These are phyloP conservation scores for Syzygium aromaticum DNA, from an alignment of 345 rosid species.

Conservation along the genomic window DNA sequence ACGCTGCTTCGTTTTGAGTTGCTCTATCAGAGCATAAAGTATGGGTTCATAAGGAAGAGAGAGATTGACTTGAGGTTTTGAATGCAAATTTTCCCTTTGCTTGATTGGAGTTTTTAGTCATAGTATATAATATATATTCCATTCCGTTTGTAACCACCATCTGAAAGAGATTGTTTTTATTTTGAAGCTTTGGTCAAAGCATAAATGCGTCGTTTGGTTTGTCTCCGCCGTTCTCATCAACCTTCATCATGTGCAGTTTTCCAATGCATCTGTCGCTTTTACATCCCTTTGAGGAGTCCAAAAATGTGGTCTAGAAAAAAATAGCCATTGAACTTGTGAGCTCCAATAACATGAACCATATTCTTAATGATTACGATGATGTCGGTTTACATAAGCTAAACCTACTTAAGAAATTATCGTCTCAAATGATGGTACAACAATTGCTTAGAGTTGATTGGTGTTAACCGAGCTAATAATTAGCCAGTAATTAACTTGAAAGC, in stretches of 20 bases:
- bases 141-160: not conserved
- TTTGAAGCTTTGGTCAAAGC: not conserved
- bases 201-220: not conserved
- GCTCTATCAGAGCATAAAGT: not conserved
- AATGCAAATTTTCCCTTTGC: not conserved
- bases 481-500: no score
- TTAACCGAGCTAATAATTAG: not conserved
- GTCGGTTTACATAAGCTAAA: not conserved
- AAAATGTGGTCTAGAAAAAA: not conserved
- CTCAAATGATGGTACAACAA: not conserved
- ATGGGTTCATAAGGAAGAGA: not conserved
- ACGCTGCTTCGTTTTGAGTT: not conserved
- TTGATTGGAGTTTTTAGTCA: not conserved
- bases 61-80: not conserved
- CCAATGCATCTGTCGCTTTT: not conserved
- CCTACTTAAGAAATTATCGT: not conserved
- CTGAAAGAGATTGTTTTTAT: not conserved
- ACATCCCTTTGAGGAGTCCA: not conserved
- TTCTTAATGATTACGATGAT: not conserved
- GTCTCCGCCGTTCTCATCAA: not conserved
- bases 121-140: not conserved
- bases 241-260: not conserved
- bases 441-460: not conserved
- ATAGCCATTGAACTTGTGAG: not conserved
- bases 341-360: not conserved